Conservation (phyloP, 176 grass and related monocot species). For the Paspalum notatum region DNA sequence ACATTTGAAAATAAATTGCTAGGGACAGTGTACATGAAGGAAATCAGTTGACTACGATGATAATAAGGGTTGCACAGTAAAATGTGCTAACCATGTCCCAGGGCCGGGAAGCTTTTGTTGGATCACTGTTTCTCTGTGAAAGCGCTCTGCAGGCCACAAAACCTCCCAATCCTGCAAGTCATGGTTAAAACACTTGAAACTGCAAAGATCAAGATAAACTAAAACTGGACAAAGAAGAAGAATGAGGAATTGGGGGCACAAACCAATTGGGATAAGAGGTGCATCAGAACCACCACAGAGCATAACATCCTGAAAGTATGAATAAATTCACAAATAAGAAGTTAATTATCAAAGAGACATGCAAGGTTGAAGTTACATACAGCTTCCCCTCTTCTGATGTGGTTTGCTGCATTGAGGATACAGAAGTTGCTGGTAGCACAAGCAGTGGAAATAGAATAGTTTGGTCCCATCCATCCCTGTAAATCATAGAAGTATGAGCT, state of each 20-base stretch:
- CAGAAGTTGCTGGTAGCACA: conserved; percentile 99
- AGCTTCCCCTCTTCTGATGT: conserved; percentile 94
- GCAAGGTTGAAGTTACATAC: conserved; percentile 56
- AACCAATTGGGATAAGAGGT: conserved; percentile 92
- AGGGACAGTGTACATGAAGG: conserved; percentile 16
- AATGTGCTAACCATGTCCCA: conserved; percentile 87
- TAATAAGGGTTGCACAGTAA: not conserved
- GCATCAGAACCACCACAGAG: conserved; percentile 99
- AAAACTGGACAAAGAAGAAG: conserved; percentile 28
- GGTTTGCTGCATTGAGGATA: conserved; percentile 96
- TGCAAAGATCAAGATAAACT: conserved; percentile 10
- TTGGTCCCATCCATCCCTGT: conserved; percentile 99
- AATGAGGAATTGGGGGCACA: conserved; percentile 11
- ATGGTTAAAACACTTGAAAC: conserved; percentile 30
- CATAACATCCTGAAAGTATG: conserved; percentile 81
- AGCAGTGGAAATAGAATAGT: conserved; percentile 99
- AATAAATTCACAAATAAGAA: conserved; percentile 33
- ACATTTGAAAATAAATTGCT: conserved; percentile 26
- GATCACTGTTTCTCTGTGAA: conserved; percentile 93
- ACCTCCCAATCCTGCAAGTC: conserved; percentile 82
- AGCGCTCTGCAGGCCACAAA: conserved; percentile 99
- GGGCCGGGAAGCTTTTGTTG: conserved; percentile 93
- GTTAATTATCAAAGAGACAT: not conserved
- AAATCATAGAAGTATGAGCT: conserved; percentile 33
- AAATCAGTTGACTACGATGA: conserved; percentile 27